Conservation (phyloP, 2,329 filamentous ascomycete genomes). For the Pseudodiploospora longispora region DNA sequence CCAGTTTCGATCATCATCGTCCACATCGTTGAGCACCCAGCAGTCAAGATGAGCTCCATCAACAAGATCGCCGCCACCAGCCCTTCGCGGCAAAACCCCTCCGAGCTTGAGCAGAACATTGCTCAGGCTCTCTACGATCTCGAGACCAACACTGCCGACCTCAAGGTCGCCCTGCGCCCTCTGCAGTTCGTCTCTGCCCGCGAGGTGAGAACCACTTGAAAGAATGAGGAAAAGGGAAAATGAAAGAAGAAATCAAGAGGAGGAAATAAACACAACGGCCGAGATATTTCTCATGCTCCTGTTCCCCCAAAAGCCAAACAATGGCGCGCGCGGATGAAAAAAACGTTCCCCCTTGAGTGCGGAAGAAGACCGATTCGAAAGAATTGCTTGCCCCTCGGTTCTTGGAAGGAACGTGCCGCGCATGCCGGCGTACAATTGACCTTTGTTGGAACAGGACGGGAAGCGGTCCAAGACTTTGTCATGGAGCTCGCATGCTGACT, state of each 20-base stretch:
- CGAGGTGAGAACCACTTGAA: slow-evolving; percentile 72
- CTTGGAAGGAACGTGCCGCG: slow-evolving; percentile 18
- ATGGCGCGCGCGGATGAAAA: slow-evolving; percentile 18
- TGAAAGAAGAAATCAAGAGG: background rate
- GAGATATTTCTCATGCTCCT: slow-evolving; percentile 29
- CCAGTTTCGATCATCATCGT: slow-evolving; percentile 18
- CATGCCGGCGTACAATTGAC: slow-evolving; percentile 31
- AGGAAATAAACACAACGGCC: slow-evolving; percentile 9
- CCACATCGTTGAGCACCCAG: slow-evolving; percentile 26
- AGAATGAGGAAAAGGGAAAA: slow-evolving; percentile 12
- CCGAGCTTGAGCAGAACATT: slow-evolving; percentile 95
- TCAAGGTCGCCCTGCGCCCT: slow-evolving; percentile 91
- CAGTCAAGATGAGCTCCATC: slow-evolving; percentile 57
- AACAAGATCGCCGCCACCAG: slow-evolving; percentile 99
- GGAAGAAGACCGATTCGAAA: slow-evolving; percentile 17
- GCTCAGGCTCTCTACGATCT: slow-evolving; percentile 97
- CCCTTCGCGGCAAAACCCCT: slow-evolving; percentile 91
- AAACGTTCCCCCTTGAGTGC: slow-evolving; percentile 13
- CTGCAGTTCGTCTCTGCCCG: slow-evolving; percentile 98
- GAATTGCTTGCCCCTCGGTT: slow-evolving; percentile 12
- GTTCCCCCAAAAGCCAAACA: slow-evolving; percentile 32
- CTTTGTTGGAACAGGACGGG: slow-evolving; percentile 60
- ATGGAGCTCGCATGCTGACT: slow-evolving; percentile 73
- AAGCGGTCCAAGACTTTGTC: slow-evolving; percentile 65
- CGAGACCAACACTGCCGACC: slow-evolving; percentile 98